Percentiles rank a stretch among this genome's conserved stretches.
phyloP scores from a whole-genome alignment of 352 stramenopile species.

The Pythium periplocum region DNA sequence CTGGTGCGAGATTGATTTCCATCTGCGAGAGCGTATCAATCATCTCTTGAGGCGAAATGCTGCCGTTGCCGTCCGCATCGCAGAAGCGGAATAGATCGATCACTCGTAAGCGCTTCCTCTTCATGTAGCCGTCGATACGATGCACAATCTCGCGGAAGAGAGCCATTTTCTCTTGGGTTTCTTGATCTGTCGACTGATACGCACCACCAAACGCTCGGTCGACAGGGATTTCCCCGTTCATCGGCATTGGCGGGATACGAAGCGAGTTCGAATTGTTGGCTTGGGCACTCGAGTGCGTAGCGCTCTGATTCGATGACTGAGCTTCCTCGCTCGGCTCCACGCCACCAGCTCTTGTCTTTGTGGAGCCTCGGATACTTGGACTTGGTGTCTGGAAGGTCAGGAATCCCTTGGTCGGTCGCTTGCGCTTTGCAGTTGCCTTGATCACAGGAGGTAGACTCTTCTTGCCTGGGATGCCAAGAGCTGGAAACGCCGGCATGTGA shows the following conservation, averaged over 20 bases:
- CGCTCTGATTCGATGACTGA: no score
- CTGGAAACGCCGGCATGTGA: constrained; percentile 39
- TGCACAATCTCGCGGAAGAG: constrained; percentile 73
- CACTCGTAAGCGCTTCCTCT: constrained; percentile 74
- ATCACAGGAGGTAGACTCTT: constrained; percentile 16
- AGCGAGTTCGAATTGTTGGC: not conserved
- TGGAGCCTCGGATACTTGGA: not conserved
- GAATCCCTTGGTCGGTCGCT: not conserved
- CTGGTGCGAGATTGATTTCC: constrained; percentile 69
- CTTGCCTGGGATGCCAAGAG: constrained; percentile 45
- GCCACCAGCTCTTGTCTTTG: not conserved
- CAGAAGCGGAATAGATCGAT: constrained; percentile 87
- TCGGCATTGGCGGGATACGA: constrained; percentile 1
- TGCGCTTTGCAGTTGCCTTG: constrained; percentile 17
- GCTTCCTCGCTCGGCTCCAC: no score
- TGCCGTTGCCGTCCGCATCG: constrained; percentile 71
- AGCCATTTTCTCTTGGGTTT: constrained; percentile 59
- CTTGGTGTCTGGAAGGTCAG: no score
- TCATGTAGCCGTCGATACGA: constrained; percentile 82
- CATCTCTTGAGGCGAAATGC: constrained; percentile 76
- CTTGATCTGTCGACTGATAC: constrained; percentile 64
- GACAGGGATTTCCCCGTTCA: constrained; percentile 7
- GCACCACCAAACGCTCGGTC: constrained; percentile 40
- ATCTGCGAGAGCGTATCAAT: constrained; percentile 81
- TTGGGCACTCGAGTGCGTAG: no score